These are phyloP conservation scores for Leersia perrieri DNA, from an alignment of 176 grass and related monocot genomes.

Conservation along the genomic window DNA sequence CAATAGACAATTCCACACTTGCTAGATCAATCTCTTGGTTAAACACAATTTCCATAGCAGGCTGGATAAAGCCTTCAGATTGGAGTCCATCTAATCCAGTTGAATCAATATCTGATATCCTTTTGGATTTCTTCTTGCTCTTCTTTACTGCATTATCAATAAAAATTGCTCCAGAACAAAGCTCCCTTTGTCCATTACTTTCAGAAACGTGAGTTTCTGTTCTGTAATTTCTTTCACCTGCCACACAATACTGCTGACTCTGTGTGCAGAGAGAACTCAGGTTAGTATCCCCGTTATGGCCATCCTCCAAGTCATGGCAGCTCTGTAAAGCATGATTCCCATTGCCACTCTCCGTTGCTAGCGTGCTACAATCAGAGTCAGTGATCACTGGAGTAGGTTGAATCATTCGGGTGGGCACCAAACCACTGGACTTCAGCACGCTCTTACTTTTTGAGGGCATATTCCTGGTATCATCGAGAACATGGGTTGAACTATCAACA, in stretches of 20 bases:
- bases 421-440: slow-evolving; percentile 26
- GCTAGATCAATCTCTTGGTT: slow-evolving; percentile 2
- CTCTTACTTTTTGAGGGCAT: slow-evolving; percentile 34
- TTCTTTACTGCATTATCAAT: slow-evolving; percentile 56
- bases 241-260: slow-evolving; percentile 2
- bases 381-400: slow-evolving; percentile 23
- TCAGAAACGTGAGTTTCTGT: slow-evolving; percentile 13
- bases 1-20: slow-evolving; percentile 13
- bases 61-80: slow-evolving; percentile 27
- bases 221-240: slow-evolving; percentile 14
- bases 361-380: slow-evolving; percentile 41
- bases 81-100: slow-evolving; percentile 37
- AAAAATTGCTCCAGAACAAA: slow-evolving; percentile 20
- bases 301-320: slow-evolving; percentile 35
- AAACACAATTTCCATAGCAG: slow-evolving; percentile 16
- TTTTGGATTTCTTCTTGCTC: slow-evolving; percentile 62
- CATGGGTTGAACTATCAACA: slow-evolving; percentile 59
- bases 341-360: slow-evolving; percentile 36
- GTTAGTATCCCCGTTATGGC: slow-evolving; percentile 11
- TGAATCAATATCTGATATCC: slow-evolving; percentile 55
- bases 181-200: slow-evolving; percentile 3
- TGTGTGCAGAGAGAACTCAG: slow-evolving; percentile 27
- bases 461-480: slow-evolving; percentile 41
- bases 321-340: slow-evolving; percentile 33
- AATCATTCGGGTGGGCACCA: slow-evolving; percentile 17